phyloP scores from a whole-genome alignment of 305 asterid genomes.

The Fraxinus albicans region DNA sequence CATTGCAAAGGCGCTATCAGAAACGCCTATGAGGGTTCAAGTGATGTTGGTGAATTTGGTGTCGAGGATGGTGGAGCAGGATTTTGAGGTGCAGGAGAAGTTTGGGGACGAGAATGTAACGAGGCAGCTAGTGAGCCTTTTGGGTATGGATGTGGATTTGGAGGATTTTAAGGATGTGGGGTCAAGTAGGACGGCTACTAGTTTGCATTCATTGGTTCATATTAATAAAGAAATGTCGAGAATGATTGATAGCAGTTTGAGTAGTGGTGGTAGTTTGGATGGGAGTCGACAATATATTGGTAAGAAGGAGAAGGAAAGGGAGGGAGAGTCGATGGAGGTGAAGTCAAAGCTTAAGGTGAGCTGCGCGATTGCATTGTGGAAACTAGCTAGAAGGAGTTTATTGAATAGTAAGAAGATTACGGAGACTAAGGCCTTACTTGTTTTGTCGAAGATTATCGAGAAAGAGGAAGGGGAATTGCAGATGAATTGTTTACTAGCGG shows the following conservation, averaged over 20 bases:
- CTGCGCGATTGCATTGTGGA: slow-evolving; percentile 54
- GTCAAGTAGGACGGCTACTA: slow-evolving; percentile 20
- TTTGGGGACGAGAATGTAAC: slow-evolving; percentile 66
- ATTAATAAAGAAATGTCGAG: slow-evolving; percentile 37
- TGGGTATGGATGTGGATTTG: slow-evolving; percentile 49
- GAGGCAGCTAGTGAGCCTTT: slow-evolving; percentile 46
- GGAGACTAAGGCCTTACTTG: slow-evolving; percentile 61
- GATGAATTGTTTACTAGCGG: slow-evolving; percentile 43
- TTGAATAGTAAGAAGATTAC: slow-evolving; percentile 55
- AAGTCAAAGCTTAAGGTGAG: slow-evolving; percentile 42
- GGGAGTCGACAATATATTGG: slow-evolving; percentile 20
- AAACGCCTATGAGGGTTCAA: slow-evolving; percentile 42
- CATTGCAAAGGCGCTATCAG: slow-evolving; percentile 39
- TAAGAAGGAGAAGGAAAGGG: slow-evolving; percentile 44
- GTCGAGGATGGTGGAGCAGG: slow-evolving; percentile 49
- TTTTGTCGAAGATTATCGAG: slow-evolving; percentile 60
- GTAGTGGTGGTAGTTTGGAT: slow-evolving; percentile 27
- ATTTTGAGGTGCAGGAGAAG: slow-evolving; percentile 44
- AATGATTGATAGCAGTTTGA: slow-evolving; percentile 17
- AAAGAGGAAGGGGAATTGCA: slow-evolving; percentile 53
- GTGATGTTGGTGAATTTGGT: slow-evolving; percentile 41
- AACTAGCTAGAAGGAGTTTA: slow-evolving; percentile 49
- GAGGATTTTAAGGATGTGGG: slow-evolving; percentile 38
- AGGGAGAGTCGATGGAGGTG: slow-evolving; percentile 45
- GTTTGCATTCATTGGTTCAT: slow-evolving; percentile 45